Conservation (phyloP, 1,139 yeast genomes). For the Nakaseomyces nivariensis region DNA sequence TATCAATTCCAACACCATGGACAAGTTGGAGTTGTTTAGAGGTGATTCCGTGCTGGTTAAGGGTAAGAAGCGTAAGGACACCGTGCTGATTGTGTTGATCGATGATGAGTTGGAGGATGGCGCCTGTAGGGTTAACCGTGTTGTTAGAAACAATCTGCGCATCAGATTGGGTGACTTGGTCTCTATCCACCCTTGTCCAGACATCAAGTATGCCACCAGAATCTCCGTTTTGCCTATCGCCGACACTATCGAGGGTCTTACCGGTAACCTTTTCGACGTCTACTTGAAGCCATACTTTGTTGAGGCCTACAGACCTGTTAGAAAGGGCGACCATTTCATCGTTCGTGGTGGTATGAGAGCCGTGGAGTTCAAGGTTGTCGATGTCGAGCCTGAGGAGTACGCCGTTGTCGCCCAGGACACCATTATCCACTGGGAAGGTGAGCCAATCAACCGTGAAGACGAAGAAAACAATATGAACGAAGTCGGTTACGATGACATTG, state of each 20-base stretch:
- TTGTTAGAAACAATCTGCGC: slow-evolving; percentile 89
- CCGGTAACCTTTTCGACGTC: slow-evolving; percentile 95
- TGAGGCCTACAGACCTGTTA: slow-evolving; percentile 97
- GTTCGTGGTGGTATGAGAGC: slow-evolving; percentile 99
- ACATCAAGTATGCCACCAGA: slow-evolving; percentile 87
- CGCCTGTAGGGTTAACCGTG: slow-evolving; percentile 86
- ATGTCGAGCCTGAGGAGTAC: slow-evolving; percentile 93
- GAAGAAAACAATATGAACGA: slow-evolving; percentile 88
- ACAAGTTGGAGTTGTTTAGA: slow-evolving; percentile 83
- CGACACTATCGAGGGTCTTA: slow-evolving; percentile 95
- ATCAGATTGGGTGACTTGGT: slow-evolving; percentile 90
- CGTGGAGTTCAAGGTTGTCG: slow-evolving; percentile 96
- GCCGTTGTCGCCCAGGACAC: slow-evolving; percentile 99
- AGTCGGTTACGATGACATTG: slow-evolving; percentile 97
- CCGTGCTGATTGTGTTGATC: slow-evolving; percentile 91
- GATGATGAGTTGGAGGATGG: slow-evolving; percentile 98
- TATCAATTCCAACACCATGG: slow-evolving; percentile 93
- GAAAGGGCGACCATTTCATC: slow-evolving; percentile 93
- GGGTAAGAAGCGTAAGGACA: slow-evolving; percentile 97
- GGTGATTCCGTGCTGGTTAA: slow-evolving; percentile 97
- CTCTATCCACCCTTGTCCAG: slow-evolving; percentile 92
- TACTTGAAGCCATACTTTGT: slow-evolving; percentile 96
- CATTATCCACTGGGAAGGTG: slow-evolving; percentile 97
- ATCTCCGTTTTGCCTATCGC: slow-evolving; percentile 96
- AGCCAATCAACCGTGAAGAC: slow-evolving; percentile 97